These are phyloP conservation scores for Suhomyces panamericanus DNA, from an alignment of 1,139 yeast genomes.

Conservation along the genomic window DNA sequence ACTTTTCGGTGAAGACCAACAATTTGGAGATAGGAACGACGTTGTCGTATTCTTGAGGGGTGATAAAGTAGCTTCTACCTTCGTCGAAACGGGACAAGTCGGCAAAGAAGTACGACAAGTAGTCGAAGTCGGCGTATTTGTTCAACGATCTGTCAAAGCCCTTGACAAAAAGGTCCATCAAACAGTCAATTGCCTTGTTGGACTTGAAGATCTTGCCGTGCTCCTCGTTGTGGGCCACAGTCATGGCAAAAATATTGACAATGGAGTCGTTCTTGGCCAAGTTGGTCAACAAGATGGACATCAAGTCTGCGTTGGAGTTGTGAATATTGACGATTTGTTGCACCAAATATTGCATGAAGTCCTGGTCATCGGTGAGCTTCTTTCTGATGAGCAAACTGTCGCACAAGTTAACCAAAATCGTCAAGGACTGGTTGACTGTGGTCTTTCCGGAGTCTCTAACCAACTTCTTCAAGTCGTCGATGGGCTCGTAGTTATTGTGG, in stretches of 20 bases:
- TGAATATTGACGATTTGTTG: conserved; percentile 54
- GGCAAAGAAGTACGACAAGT: conserved; percentile 84
- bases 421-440: conserved; percentile 65
- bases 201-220: conserved; percentile 52
- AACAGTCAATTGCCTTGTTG: conserved; percentile 66
- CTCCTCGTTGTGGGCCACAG: conserved; percentile 33
- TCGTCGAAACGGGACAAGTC: conserved; percentile 72
- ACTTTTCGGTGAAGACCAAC: conserved; percentile 79
- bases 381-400: conserved; percentile 66
- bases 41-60: conserved; percentile 70
- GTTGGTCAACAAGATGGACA: conserved; percentile 82
- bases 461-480: conserved; percentile 67
- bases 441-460: conserved; percentile 54
- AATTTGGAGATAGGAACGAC: conserved; percentile 80
- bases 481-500: conserved; percentile 68
- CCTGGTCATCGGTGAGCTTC: conserved; percentile 62
- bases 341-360: conserved; percentile 57
- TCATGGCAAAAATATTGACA: conserved; percentile 53
- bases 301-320: conserved; percentile 74
- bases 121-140: conserved; percentile 74
- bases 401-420: conserved; percentile 81
- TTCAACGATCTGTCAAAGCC: conserved; percentile 75
- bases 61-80: conserved; percentile 77
- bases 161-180: conserved; percentile 88
- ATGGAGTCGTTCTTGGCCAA: conserved; percentile 76